Conservation (phyloP, 2,329 filamentous ascomycete genomes). For the Ophiognomonia clavigignenti-juglandacearum region DNA sequence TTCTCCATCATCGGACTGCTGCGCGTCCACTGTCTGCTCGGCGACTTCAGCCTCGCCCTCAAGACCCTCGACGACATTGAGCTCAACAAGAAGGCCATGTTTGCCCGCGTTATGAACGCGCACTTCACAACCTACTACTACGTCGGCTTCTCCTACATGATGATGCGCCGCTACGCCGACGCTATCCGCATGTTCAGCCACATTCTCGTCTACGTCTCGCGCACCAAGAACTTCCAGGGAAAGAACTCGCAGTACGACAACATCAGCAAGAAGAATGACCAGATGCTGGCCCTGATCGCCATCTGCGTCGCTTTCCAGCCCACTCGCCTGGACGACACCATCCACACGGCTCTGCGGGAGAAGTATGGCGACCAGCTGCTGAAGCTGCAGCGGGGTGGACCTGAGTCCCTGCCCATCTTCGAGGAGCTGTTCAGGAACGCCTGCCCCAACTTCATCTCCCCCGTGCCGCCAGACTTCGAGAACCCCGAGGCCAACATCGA, state of each 20-base stretch:
- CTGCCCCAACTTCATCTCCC: slow-evolving; percentile 99
- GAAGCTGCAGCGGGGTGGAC: slow-evolving; percentile 92
- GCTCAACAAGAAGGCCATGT: slow-evolving; percentile 99
- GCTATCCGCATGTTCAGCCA: slow-evolving; percentile 99
- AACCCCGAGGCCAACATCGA: slow-evolving; percentile 94
- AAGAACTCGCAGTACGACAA: slow-evolving; percentile 98
- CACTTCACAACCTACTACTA: slow-evolving; percentile 99
- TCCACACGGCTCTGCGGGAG: slow-evolving; percentile 95
- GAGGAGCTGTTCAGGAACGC: slow-evolving; percentile 96
- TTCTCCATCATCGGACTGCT: slow-evolving; percentile 98
- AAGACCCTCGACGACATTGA: slow-evolving; percentile 99
- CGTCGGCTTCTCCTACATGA: slow-evolving; percentile 99
- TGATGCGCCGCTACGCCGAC: slow-evolving; percentile 99
- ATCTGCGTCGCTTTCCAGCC: slow-evolving; percentile 99
- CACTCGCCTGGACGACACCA: slow-evolving; percentile 94
- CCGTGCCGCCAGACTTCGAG: slow-evolving; percentile 94
- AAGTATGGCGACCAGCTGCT: slow-evolving; percentile 99
- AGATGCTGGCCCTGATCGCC: slow-evolving; percentile 98
- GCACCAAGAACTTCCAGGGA: slow-evolving; percentile 98
- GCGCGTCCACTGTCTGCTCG: slow-evolving; percentile 91
- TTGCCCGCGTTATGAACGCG: slow-evolving; percentile 97
- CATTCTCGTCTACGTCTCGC: slow-evolving; percentile 96
- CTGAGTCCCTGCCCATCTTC: slow-evolving; percentile 91
- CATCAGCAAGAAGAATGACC: slow-evolving; percentile 99
- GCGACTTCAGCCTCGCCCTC: slow-evolving; percentile 95